phyloP scores from a whole-genome alignment of 1,139 yeast genomes.

The Taphrina communis region DNA sequence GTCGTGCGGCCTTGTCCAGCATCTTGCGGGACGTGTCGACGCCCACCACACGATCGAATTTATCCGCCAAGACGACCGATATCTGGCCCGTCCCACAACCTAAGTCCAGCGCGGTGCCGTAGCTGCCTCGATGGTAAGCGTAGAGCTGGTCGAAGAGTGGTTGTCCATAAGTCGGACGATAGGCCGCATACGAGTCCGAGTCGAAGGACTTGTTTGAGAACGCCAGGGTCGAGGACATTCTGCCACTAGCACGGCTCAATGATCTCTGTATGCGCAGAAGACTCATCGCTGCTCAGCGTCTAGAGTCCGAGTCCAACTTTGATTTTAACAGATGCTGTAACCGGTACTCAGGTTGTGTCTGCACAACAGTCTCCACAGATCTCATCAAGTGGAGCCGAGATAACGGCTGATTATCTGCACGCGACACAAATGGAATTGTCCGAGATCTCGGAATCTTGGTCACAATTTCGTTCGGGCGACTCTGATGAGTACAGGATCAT shows the following conservation, averaged over 20 bases:
- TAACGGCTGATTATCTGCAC: not conserved
- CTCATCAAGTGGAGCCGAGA: conserved; percentile 2
- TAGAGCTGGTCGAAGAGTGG: conserved; percentile 59
- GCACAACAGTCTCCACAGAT: not conserved
- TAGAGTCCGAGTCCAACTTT: too few relatives aligned
- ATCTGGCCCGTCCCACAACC: conserved; percentile 91
- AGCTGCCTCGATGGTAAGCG: conserved; percentile 53
- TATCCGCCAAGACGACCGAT: conserved; percentile 59
- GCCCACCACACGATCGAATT: conserved; percentile 62
- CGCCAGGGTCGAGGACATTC: conserved; percentile 48
- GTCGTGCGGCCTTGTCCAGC: conserved; percentile 59
- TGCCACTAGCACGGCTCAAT: not conserved
- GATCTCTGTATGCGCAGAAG: too few relatives aligned
- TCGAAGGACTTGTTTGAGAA: conserved; percentile 67
- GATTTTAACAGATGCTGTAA: too few relatives aligned
- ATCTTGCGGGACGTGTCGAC: conserved; percentile 70
- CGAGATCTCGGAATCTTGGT: too few relatives aligned
- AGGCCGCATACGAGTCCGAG: conserved; percentile 63
- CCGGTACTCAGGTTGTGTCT: not conserved
- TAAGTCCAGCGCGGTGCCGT: conserved; percentile 62
- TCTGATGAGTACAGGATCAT: not conserved
- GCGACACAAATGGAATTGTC: too few relatives aligned
- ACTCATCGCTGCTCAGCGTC: too few relatives aligned
- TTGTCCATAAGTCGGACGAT: conserved; percentile 71
- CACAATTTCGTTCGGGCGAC: not conserved